Evolutionary conservation across 768 basidiomycete genomes (phyloP).

Genomic region (Pleurotus cornucopiae): DNA sequence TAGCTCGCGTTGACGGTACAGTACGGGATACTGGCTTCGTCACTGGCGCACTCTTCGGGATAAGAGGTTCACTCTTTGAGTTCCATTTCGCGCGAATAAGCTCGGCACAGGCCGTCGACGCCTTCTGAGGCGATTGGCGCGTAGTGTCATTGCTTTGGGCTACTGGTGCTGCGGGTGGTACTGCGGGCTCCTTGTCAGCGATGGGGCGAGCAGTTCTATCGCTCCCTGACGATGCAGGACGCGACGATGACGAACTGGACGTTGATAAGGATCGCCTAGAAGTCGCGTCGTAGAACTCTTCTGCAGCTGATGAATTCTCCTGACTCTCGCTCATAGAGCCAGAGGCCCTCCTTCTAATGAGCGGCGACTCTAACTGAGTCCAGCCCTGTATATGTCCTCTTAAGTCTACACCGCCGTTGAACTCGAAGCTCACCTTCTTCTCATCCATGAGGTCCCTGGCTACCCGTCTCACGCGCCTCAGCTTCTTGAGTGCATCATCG

Average conservation of each 20-base stretch:
- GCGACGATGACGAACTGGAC: background rate
- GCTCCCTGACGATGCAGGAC: background rate
- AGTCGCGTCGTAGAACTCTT: background rate
- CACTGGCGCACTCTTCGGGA: no score
- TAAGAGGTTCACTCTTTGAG: no score
- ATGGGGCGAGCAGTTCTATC: background rate
- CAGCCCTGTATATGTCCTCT: no score
- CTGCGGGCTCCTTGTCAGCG: background rate
- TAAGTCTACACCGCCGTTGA: no score
- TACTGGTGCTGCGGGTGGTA: background rate
- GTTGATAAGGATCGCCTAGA: background rate
- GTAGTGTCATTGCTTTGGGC: background rate
- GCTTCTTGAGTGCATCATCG: constrained; percentile 25
- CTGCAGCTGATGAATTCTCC: background rate
- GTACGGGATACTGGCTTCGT: no score
- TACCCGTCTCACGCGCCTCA: constrained; percentile 34
- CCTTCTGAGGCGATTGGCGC: no score
- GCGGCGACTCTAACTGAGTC: no score
- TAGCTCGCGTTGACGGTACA: no score
- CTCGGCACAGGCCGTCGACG: no score
- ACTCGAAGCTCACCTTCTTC: constrained; percentile 24
- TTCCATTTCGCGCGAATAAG: no score
- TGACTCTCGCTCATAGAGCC: no score
- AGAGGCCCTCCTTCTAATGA: no score
- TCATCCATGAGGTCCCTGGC: constrained; percentile 39